Percentiles rank a stretch among this genome's conserved stretches.
Conservation (phyloP, 305 asterid genomes). For the Rubia occidens region DNA sequence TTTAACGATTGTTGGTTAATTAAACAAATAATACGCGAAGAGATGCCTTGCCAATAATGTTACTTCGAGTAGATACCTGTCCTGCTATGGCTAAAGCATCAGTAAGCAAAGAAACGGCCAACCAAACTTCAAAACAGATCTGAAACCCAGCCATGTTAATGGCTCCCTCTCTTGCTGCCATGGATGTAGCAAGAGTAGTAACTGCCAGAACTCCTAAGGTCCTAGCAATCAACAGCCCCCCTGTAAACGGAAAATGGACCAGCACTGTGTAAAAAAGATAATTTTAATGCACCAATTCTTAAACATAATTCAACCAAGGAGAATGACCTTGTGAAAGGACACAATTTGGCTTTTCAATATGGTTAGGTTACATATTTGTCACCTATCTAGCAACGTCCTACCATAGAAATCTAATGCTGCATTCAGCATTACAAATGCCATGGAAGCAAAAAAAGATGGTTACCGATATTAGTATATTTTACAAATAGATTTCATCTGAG, state of each 20-base stretch:
- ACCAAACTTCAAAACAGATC: conserved; percentile 87
- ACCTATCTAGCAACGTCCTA: not conserved
- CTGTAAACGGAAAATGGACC: conserved; percentile 35
- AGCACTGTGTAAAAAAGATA: conserved; percentile 4
- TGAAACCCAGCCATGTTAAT: conserved; percentile 78
- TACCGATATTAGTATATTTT: too few species aligned
- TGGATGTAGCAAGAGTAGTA: conserved; percentile 75
- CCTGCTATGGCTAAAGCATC: conserved; percentile 97
- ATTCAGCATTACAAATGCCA: not conserved
- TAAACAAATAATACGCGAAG: not conserved
- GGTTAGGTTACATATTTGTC: not conserved
- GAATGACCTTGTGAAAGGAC: not conserved
- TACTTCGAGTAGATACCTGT: conserved; percentile 40
- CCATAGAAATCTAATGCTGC: not conserved
- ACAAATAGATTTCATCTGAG: not conserved
- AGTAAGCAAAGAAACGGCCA: conserved; percentile 83
- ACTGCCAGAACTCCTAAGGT: conserved; percentile 66
- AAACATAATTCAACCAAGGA: not conserved
- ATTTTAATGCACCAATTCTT: not conserved
- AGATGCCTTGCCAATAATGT: not conserved
- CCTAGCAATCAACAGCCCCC: conserved; percentile 75
- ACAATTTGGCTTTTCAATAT: not conserved
- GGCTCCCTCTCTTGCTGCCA: conserved; percentile 86
- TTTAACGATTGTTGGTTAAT: not conserved
- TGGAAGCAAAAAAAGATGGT: not conserved